Conservation (phyloP, 805 yeast genomes). For the Candida loeiensis region DNA sequence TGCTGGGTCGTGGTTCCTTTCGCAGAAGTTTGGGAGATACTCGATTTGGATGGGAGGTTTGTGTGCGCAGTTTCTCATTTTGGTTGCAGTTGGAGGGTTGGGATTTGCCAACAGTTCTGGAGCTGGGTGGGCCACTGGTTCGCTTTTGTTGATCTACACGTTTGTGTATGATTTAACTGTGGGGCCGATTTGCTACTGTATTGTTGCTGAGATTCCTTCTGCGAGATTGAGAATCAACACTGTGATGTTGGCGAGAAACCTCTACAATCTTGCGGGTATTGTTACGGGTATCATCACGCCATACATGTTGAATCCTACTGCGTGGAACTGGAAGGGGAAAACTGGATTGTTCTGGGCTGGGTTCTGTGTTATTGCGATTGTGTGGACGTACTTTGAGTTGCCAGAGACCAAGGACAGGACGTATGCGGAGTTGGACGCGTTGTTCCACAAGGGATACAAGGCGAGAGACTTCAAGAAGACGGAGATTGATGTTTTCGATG, state of each 20-base stretch:
- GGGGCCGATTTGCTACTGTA: constrained; percentile 39
- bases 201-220: constrained; percentile 38
- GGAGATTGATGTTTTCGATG: constrained; percentile 38
- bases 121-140: constrained; percentile 45
- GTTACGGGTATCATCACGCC: constrained; percentile 33
- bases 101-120: constrained; percentile 23
- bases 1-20: constrained; percentile 41
- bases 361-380: constrained; percentile 20
- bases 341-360: constrained; percentile 45
- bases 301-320: constrained; percentile 41
- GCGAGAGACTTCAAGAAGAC: constrained; percentile 45
- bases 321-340: constrained; percentile 47
- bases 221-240: constrained; percentile 35
- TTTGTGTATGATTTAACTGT: constrained; percentile 43
- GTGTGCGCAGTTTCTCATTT: constrained; percentile 26
- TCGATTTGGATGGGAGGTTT: constrained; percentile 39
- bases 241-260: constrained; percentile 37
- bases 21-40: constrained; percentile 40
- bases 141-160: constrained; percentile 43
- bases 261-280: constrained; percentile 35
- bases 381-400: constrained; percentile 49
- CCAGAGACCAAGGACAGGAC: constrained; percentile 62
- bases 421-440: constrained; percentile 55
- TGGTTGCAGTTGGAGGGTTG: constrained; percentile 43
- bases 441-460: constrained; percentile 39